Evolutionary conservation across 2,329 filamentous ascomycete species (phyloP), one percentile per base, ranked within the genome.

Genomic region (Shiraia bambusicola): DNA sequence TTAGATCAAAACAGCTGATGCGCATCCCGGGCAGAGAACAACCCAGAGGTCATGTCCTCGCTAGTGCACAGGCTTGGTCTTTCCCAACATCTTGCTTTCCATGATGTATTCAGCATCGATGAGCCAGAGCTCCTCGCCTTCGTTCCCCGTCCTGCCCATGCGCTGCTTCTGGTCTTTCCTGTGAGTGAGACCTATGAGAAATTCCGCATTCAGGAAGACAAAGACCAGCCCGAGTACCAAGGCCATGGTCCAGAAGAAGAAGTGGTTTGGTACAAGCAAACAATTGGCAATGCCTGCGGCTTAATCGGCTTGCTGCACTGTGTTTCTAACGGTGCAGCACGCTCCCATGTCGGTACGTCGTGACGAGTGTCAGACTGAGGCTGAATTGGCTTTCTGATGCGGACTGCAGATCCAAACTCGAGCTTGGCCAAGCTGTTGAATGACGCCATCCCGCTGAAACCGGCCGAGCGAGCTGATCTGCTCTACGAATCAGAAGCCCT

Each of bases 251-350:
- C 78, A 1, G 63, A 60, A 0, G 88, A 96, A 63, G 84, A 88
- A 4, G 88, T 96, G 0, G 62, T 95, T 6, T 98, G 92, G 93
- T 97, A 91, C 77, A 88, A 83, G 60, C 93, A 97, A 74, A 97
- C 92, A 0, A 97, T 97, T 58, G 82, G 86, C 45, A 95, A 97
- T 67, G 90, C 93, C 3, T 97, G 93, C 70, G 93, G 93, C 0
- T 74, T 95, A 39, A 95, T 97, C 75, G 93, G 88, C 0, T 71
- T 98, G 33, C 71, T 97, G 29, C 93, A 98, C 65, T 87, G 86
- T 16, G 83, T 90, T 0, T 79, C 80, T 25, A 98, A 97, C 66
- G 91, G 91, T 1, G 77, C 78, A 2, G 86, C 89, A 2, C 74
- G 80, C 37, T 40, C 57, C 11, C 46, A 65, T 37, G 63, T 69